Percentiles rank a stretch among this genome's conserved stretches.
Conservation (phyloP, 148 eudicot genomes). For the Gaultheria prostrata region DNA sequence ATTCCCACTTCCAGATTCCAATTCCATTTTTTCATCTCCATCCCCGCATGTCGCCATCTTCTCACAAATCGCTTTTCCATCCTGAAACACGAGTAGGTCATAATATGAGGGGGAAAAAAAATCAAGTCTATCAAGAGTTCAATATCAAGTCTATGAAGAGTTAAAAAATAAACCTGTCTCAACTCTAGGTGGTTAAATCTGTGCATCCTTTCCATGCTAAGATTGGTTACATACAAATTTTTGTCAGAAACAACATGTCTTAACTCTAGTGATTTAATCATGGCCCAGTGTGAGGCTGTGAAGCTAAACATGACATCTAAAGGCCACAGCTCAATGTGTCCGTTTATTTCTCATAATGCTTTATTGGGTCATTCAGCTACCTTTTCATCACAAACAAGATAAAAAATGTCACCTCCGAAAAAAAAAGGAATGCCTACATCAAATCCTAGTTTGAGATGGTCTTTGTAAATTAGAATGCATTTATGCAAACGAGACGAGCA, state of each 20-base stretch:
- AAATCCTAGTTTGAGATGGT: not conserved
- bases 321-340: not conserved
- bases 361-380: slow-evolving; percentile 2
- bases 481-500: not conserved
- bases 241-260: not conserved
- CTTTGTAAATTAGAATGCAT: not conserved
- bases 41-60: too few relatives aligned
- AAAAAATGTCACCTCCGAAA: not conserved
- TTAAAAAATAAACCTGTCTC: too few relatives aligned
- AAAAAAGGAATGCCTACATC: not conserved
- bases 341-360: not conserved
- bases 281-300: not conserved
- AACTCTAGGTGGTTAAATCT: not conserved
- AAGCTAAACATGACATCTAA: not conserved
- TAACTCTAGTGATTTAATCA: not conserved
- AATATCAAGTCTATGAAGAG: too few relatives aligned
- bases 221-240: not conserved
- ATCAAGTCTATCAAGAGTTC: too few relatives aligned
- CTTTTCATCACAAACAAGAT: not conserved
- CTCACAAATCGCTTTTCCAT: too few relatives aligned
- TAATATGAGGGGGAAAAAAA: too few relatives aligned
- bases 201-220: not conserved
- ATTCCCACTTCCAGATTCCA: too few relatives aligned
- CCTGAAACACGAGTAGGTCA: too few relatives aligned
- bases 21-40: too few relatives aligned